Evolutionary conservation across 2,329 filamentous ascomycete species (phyloP).

Genomic region (Kalaharituber pfeilii): DNA sequence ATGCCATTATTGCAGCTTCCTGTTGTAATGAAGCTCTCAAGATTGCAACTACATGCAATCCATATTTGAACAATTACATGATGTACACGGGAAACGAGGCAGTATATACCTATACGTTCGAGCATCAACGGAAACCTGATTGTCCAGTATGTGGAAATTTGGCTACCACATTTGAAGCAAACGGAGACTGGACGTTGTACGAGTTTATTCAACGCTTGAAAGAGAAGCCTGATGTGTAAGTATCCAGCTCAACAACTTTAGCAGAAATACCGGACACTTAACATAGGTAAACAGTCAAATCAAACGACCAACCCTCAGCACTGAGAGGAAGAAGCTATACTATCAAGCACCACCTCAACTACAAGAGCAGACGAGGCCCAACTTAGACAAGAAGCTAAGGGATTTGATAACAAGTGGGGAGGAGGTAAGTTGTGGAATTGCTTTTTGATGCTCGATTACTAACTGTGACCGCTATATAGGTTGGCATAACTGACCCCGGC

Average conservation of each 20-base stretch:
- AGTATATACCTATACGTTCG: constrained; percentile 95
- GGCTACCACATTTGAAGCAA: constrained; percentile 55
- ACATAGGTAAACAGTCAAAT: constrained; percentile 40
- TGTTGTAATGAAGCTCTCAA: constrained; percentile 97
- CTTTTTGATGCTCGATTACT: not conserved
- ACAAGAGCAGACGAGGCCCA: constrained; percentile 67
- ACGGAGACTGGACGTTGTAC: constrained; percentile 54
- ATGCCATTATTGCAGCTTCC: constrained; percentile 85
- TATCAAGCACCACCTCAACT: constrained; percentile 69
- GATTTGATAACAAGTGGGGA: constrained; percentile 68
- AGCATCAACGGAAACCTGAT: constrained; percentile 82
- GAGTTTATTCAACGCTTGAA: constrained; percentile 76
- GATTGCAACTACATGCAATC: constrained; percentile 67
- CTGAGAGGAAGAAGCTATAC: constrained; percentile 70
- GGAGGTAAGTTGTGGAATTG: constrained; percentile 38
- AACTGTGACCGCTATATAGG: constrained; percentile 40
- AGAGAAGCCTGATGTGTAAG: constrained; percentile 56
- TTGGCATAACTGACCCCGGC: constrained; percentile 43
- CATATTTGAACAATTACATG: constrained; percentile 87
- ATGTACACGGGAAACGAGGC: constrained; percentile 96
- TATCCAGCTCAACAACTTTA: constrained; percentile 2
- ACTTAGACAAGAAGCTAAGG: constrained; percentile 57
- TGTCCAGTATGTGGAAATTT: constrained; percentile 85
- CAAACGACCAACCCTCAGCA: constrained; percentile 77
- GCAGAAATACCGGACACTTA: not conserved